Evolutionary conservation across 495 filamentous ascomycete species (phyloP).

Genomic region (Jackrogersella multiformis): DNA sequence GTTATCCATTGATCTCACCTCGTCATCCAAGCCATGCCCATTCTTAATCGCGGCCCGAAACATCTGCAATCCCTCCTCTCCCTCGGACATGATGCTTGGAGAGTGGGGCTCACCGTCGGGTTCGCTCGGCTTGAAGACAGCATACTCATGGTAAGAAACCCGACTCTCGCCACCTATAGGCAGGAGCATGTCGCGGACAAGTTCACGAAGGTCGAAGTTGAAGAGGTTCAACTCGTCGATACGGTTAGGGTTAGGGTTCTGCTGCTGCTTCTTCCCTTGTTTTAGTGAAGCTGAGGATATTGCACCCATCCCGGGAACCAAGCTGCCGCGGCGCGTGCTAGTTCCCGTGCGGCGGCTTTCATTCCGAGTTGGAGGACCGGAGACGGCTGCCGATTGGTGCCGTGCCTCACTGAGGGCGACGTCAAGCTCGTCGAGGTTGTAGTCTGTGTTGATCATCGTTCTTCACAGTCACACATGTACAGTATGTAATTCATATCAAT

Average conservation of each 20-base stretch:
- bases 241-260: constrained; percentile 19
- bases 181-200: constrained; percentile 33
- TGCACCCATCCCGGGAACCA: constrained; percentile 32
- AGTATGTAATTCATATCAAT: constrained; percentile 17
- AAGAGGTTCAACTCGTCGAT: constrained; percentile 40
- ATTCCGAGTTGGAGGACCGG: constrained; percentile 28
- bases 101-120: constrained; percentile 35
- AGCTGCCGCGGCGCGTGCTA: constrained; percentile 41
- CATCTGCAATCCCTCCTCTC: constrained; percentile 37
- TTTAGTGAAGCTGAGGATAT: constrained; percentile 16
- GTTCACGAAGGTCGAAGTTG: constrained; percentile 42
- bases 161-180: constrained; percentile 30
- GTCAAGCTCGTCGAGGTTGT: constrained; percentile 46
- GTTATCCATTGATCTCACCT: constrained; percentile 30
- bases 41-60: constrained; percentile 42
- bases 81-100: constrained; percentile 45
- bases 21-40: constrained; percentile 41
- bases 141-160: constrained; percentile 49
- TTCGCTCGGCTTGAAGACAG: constrained; percentile 38
- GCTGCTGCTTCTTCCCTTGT: constrained; percentile 19
- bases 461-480: constrained; percentile 22
- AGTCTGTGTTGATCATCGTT: constrained; percentile 36
- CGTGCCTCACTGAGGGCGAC: constrained; percentile 38
- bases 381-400: constrained; percentile 32
- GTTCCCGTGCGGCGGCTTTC: constrained; percentile 41